These are phyloP conservation scores for Plicaturopsis crispa DNA, from an alignment of 768 basidiomycete species.

Conservation along the genomic window DNA sequence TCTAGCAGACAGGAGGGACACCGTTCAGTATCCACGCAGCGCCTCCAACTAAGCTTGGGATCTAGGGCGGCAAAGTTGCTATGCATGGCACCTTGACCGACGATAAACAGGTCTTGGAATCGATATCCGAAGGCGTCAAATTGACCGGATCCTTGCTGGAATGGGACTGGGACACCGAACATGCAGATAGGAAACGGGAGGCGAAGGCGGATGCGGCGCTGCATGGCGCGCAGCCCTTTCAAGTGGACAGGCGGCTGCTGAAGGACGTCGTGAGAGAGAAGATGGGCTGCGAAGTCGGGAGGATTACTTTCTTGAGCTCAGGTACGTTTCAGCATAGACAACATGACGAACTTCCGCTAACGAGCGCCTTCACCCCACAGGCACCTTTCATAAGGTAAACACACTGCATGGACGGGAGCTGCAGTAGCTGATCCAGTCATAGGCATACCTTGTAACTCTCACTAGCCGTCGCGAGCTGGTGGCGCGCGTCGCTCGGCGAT, in stretches of 20 bases:
- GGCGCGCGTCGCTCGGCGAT: constrained; percentile 75
- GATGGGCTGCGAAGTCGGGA: constrained; percentile 54
- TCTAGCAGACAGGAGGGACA: too few species aligned
- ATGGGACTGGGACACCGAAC: constrained; percentile 72
- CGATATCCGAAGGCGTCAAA: too few species aligned
- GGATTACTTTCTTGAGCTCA: constrained; percentile 68
- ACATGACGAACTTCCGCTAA: constrained; percentile 10
- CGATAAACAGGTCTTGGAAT: too few species aligned
- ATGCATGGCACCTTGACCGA: too few species aligned
- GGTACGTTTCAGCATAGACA: constrained; percentile 34
- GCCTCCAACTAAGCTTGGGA: too few species aligned
- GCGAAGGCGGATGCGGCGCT: constrained; percentile 53
- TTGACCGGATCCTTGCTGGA: too few species aligned
- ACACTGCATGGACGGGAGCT: too few species aligned
- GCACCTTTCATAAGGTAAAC: constrained; percentile 85
- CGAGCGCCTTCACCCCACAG: constrained; percentile 27
- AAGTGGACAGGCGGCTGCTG: constrained; percentile 66
- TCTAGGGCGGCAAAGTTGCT: too few species aligned
- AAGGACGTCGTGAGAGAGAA: constrained; percentile 75
- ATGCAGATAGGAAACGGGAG: constrained; percentile 61
- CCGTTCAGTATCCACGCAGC: too few species aligned
- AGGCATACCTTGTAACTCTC: constrained; percentile 77
- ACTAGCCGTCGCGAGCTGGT: constrained; percentile 55
- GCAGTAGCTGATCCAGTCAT: too few species aligned
- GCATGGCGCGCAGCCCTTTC: constrained; percentile 60